Evolutionary conservation across 2,329 filamentous ascomycete species (phyloP).

Genomic region (Ophiostoma populinum): DNA sequence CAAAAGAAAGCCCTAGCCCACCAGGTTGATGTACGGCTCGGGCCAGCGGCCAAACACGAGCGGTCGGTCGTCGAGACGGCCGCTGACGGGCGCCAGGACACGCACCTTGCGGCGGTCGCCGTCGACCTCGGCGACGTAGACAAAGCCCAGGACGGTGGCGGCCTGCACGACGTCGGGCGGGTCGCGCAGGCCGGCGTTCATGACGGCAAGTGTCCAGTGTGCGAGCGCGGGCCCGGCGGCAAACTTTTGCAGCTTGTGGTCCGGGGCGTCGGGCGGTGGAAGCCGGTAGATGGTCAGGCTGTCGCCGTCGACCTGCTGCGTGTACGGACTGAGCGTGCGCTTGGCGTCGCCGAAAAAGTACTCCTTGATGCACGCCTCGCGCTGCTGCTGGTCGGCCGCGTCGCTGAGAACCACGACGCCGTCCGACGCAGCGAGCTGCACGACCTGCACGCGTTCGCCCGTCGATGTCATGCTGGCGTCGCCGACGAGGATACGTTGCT

Average conservation of each 20-base stretch:
- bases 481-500: constrained; percentile 42
- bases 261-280: constrained; percentile 14
- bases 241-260: constrained; percentile 37
- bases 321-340: constrained; percentile 69
- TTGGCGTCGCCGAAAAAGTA: constrained; percentile 85
- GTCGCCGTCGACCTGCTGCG: constrained; percentile 65
- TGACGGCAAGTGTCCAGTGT: constrained; percentile 71
- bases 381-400: constrained; percentile 51
- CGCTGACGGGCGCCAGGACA: constrained; percentile 68
- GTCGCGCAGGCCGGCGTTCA: constrained; percentile 57
- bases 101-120: constrained; percentile 65
- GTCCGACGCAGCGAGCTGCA: constrained; percentile 69
- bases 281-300: constrained; percentile 58
- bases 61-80: constrained; percentile 60
- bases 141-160: constrained; percentile 75
- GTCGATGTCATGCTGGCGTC: constrained; percentile 27
- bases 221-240: constrained; percentile 51
- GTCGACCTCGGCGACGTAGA: constrained; percentile 86
- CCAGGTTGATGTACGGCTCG: constrained; percentile 62
- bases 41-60: constrained; percentile 78
- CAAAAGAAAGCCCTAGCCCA: constrained; percentile 24
- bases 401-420: constrained; percentile 67
- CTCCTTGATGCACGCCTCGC: constrained; percentile 65
- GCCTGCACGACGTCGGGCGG: constrained; percentile 56
- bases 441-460: constrained; percentile 54